Evolutionary conservation across 2,329 filamentous ascomycete genomes (phyloP).

Genomic region (Fusarium bulbicola): DNA sequence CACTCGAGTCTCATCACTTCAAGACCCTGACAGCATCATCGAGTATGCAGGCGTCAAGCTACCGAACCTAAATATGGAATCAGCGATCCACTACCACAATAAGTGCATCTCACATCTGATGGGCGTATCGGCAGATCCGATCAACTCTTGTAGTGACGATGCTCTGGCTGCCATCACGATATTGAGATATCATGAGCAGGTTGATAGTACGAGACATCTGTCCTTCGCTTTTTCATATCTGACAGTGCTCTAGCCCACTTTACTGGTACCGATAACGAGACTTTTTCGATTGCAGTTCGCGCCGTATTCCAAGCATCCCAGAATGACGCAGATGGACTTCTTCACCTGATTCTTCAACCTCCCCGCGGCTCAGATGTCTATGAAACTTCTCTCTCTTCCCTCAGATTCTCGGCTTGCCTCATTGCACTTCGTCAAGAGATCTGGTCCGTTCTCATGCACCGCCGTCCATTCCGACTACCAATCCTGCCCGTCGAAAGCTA

Average conservation of each 20-base stretch:
- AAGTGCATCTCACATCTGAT: background rate
- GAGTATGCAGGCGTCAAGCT: rapidly evolving
- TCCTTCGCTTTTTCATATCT: no score
- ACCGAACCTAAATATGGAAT: rapidly evolving
- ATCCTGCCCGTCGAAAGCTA: rapidly evolving
- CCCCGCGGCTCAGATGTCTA: background rate
- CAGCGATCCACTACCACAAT: rapidly evolving
- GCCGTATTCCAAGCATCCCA: background rate
- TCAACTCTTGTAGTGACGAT: background rate
- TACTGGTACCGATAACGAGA: background rate
- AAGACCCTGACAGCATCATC: rapidly evolving
- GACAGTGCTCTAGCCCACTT: background rate
- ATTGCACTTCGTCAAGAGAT: background rate
- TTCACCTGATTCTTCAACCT: background rate
- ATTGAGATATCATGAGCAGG: background rate
- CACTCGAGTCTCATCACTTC: rapidly evolving
- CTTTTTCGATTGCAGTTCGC: background rate
- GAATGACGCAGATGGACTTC: background rate
- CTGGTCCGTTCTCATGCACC: background rate
- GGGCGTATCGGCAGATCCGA: rapidly evolving
- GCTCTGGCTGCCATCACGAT: background rate
- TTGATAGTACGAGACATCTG: background rate
- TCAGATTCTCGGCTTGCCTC: rapidly evolving
- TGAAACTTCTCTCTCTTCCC: background rate
- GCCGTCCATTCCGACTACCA: background rate